Evolutionary conservation across 208 protist genomes (phyloP), one percentile per base, ranked within the genome.

Genomic region (Blechomonas ayalai): DNA sequence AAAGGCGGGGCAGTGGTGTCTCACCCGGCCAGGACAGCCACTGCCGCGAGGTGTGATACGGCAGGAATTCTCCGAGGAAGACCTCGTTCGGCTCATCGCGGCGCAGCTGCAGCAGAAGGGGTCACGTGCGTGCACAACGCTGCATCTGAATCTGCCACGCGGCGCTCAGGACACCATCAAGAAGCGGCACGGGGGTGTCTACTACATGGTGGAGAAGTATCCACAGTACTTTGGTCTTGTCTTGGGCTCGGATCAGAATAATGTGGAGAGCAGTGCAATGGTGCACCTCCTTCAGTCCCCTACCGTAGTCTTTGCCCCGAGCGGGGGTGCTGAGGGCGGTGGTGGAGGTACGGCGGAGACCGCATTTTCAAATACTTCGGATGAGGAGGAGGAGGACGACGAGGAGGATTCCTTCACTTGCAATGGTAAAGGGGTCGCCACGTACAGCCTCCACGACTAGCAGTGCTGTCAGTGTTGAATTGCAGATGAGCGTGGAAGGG

Each of bases 151-250:
- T 48, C 29, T 90, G 0, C 82, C 87, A 25, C 63, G 68, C 32
- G 82, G 82, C 1, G 87, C 87, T n/a, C 80, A 85, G 40, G 78
- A 90, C 13, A 50, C 63, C 2, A 44, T 95, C 19, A 58, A 67
- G 16, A 83, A 81, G 52, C 66, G 72, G 13, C 71, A 90, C 50
- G 80, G 82, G 23, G 77, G 78, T 20, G 40, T 90, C 18, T 92
- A 81, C 65, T 79, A 83, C 60, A 70, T 92, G 40, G 58, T 86
- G 13, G 50, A 56, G 33, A 72, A 71, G 44, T 80, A 80, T 29
- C 79, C 82, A 2, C 63, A 82, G 43, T 87, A 86, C 55, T 95
- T 95, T 51, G 77, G 67, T 38, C 45, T 92, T n/a, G 80, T 95
- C 6, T 49, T 95, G n/a, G 53, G 59, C 35, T 62, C 55, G 1